Base-by-base conservation (phyloP, 116 monocot species). In the Iris pallida region DNA sequence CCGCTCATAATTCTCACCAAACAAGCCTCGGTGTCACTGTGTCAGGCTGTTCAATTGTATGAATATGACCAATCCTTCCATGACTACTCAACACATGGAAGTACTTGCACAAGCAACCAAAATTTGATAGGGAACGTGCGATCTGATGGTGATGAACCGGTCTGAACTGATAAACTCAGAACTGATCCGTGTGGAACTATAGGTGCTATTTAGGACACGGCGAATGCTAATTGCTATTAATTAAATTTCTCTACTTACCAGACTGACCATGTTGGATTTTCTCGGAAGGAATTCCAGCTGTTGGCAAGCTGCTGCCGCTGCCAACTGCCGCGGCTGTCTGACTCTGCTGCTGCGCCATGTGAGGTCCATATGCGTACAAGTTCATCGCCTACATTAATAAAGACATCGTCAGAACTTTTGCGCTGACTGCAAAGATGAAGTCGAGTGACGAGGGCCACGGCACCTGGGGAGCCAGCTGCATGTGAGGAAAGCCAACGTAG, bases 381-480 rank as follows among this genome's bases (percentile, higher is more conserved):
- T 69, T 81, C 67, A 81, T 68, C 14, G 76, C 73, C 88, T 88
- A 76, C 63, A 73, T 49, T 10, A 67, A 64, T 44, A 59, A 60
- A 44, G 51, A 42, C 10, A 57, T 48, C 60, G 8, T 59, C 30
- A 17, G n/a, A n/a, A 51, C 47, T 16, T 7, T 49, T 42, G 30
- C 0, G 17, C n/a, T 7, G 1, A 15, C 0, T 42, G 9, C 5
- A 60, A 40, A 47, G 13, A 60, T 19, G 16, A 63, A 73, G 5
- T 7, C 17, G 17, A 55, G 3, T 4, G 45, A 47, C 14, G 4
- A 42, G 14, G 57, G 64, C 16, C 55, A 42, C 18, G 64, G 11
- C 45, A 88, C 85, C 88, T 82, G 88, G 51, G 72, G 79, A 51
- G 65, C 46, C 53, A 66, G 56, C 69, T 78, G 88, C 73, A 78